These are phyloP conservation scores for Cetradonia linearis DNA, from an alignment of 495 filamentous ascomycete genomes.

Conservation along the genomic window DNA sequence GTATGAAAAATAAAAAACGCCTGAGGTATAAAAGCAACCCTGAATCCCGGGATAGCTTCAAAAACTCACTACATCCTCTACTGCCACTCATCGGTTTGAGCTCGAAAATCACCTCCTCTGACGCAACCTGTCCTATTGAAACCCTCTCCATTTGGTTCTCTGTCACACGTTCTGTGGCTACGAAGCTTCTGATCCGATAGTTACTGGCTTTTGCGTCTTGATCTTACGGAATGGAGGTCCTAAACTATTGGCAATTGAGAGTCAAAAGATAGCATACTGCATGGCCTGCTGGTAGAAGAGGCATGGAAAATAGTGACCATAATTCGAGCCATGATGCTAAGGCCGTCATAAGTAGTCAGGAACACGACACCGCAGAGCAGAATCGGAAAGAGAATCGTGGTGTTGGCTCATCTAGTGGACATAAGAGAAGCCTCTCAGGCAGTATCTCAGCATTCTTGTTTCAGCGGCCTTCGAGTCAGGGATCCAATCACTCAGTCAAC, in stretches of 20 bases:
- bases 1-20: too few species aligned
- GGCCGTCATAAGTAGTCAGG: constrained; percentile 12
- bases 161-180: not conserved
- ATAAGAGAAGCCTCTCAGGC: constrained; percentile 57
- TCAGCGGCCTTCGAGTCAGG: constrained; percentile 21
- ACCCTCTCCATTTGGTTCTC: not conserved
- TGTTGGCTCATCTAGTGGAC: constrained; percentile 37
- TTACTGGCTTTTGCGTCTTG: not conserved
- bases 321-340: constrained; percentile 12
- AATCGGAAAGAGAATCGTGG: constrained; percentile 10
- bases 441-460: constrained; percentile 51
- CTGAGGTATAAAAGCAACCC: too few species aligned
- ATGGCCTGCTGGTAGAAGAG: constrained; percentile 2
- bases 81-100: not conserved
- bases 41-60: constrained; percentile 8
- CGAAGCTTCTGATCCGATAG: not conserved
- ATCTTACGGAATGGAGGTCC: constrained; percentile 7
- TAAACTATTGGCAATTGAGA: not conserved
- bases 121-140: too few species aligned
- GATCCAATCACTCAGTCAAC: constrained; percentile 23
- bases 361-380: constrained; percentile 10
- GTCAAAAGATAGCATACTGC: constrained; percentile 4
- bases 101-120: not conserved
- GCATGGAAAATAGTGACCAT: constrained; percentile 14
- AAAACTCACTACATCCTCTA: not conserved